A percentile compares a stretch with the other conserved stretches of the same genome.
phyloP scores from a whole-genome alignment of 331 rosid species.

The Telfairia occidentalis region DNA sequence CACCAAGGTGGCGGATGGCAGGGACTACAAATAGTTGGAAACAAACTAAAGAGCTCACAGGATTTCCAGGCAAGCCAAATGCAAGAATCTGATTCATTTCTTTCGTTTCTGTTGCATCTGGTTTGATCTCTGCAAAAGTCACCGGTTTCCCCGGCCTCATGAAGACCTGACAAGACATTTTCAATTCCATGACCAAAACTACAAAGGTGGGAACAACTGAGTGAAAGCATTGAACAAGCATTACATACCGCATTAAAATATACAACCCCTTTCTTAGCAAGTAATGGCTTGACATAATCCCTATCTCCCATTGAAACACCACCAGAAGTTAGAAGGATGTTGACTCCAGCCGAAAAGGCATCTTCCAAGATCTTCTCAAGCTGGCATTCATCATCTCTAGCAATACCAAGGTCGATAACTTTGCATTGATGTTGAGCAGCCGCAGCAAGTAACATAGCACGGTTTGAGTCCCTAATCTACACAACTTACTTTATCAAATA shows the following conservation, averaged over 20 bases:
- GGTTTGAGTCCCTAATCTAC: conserved; percentile 95
- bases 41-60: conserved; percentile 76
- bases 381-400: conserved; percentile 62
- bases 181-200: background rate
- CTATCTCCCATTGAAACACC: conserved; percentile 98
- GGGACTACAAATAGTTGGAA: conserved; percentile 87
- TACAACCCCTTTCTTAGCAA: conserved; percentile 56
- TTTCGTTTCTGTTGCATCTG: conserved; percentile 24
- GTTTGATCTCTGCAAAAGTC: conserved; percentile 62
- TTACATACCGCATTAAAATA: conserved; percentile 53
- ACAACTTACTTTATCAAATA: conserved; percentile 6
- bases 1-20: conserved; percentile 64
- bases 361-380: conserved; percentile 55
- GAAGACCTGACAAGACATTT: conserved; percentile 43
- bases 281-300: conserved; percentile 80
- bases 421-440: conserved; percentile 60
- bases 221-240: background rate
- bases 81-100: conserved; percentile 38
- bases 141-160: conserved; percentile 92
- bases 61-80: conserved; percentile 93
- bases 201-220: background rate
- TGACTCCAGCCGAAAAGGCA: conserved; percentile 61
- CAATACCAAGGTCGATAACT: conserved; percentile 72
- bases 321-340: conserved; percentile 85
- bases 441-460: conserved; percentile 87